phyloP scores from a whole-genome alignment of 129 eudicot genomes.

The Escallonia rubra region DNA sequence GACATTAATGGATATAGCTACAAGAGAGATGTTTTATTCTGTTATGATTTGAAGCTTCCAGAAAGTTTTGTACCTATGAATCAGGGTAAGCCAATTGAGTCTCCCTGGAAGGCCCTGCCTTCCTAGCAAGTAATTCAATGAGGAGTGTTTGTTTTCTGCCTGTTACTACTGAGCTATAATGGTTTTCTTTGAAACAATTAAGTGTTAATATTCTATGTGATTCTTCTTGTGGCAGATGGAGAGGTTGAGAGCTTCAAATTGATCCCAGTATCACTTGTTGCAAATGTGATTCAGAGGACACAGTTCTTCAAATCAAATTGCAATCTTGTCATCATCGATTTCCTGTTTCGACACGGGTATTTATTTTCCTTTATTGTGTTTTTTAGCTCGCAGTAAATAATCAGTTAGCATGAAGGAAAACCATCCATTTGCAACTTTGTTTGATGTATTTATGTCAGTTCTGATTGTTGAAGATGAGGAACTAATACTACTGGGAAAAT shows the following conservation, averaged over 20 bases:
- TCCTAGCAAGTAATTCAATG: background rate
- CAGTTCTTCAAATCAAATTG: conserved; percentile 66
- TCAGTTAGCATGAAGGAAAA: background rate
- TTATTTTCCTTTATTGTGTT: background rate
- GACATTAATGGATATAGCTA: conserved; percentile 76
- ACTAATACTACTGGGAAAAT: too few relatives aligned
- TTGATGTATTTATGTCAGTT: too few relatives aligned
- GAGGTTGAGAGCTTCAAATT: conserved; percentile 85
- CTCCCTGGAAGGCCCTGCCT: conserved; percentile 1
- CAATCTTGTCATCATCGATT: conserved; percentile 77
- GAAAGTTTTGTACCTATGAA: conserved; percentile 63
- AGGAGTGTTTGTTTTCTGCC: background rate
- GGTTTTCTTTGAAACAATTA: background rate
- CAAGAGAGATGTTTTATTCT: conserved; percentile 93
- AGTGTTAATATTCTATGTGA: background rate
- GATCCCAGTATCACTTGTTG: conserved; percentile 55
- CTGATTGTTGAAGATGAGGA: too few relatives aligned
- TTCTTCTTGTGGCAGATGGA: conserved; percentile 55
- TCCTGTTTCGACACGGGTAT: conserved; percentile 91
- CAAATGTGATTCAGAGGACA: conserved; percentile 55
- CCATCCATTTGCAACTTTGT: too few relatives aligned
- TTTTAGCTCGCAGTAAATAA: background rate
- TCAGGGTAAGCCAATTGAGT: conserved; percentile 44
- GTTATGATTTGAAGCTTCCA: conserved; percentile 90
- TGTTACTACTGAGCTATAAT: background rate